phyloP scores from a whole-genome alignment of 352 stramenopile species.

The Phytophthora pinifolia region DNA sequence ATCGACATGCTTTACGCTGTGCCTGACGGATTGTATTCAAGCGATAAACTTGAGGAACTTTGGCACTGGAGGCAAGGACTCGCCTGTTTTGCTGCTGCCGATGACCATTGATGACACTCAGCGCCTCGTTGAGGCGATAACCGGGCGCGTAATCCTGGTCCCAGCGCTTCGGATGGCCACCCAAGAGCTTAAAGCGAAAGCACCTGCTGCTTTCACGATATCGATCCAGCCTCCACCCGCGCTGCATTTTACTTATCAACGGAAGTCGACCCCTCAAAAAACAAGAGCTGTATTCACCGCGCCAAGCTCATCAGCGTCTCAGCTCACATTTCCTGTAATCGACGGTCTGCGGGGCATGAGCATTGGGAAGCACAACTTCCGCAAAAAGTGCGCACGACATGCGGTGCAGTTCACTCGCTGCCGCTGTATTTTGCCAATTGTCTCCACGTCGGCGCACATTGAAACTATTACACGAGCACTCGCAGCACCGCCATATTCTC shows the following conservation, averaged over 20 bases:
- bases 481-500: conserved; percentile 15
- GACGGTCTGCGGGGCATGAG: conserved; percentile 53
- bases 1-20: conserved; percentile 7
- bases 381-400: conserved; percentile 62
- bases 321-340: conserved; percentile 44
- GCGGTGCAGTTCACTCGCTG: conserved; percentile 56
- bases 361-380: conserved; percentile 50
- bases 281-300: background rate
- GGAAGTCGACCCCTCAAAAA: background rate
- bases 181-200: conserved; percentile 51
- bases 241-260: conserved; percentile 45
- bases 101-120: conserved; percentile 43
- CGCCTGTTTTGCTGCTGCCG: conserved; percentile 21
- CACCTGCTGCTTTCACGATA: conserved; percentile 34
- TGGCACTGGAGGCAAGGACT: conserved; percentile 26
- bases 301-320: conserved; percentile 1
- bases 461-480: conserved; percentile 53
- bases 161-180: conserved; percentile 51
- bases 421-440: conserved; percentile 58
- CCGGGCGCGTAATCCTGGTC: conserved; percentile 33
- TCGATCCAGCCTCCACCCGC: conserved; percentile 45
- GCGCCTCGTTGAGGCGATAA: conserved; percentile 41
- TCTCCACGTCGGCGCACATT: conserved; percentile 53
- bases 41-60: conserved; percentile 59
- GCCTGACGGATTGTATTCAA: conserved; percentile 49